These are phyloP conservation scores for Ustilago loliicola DNA, from an alignment of 1,284 basidiomycete genomes.

Conservation along the genomic window DNA sequence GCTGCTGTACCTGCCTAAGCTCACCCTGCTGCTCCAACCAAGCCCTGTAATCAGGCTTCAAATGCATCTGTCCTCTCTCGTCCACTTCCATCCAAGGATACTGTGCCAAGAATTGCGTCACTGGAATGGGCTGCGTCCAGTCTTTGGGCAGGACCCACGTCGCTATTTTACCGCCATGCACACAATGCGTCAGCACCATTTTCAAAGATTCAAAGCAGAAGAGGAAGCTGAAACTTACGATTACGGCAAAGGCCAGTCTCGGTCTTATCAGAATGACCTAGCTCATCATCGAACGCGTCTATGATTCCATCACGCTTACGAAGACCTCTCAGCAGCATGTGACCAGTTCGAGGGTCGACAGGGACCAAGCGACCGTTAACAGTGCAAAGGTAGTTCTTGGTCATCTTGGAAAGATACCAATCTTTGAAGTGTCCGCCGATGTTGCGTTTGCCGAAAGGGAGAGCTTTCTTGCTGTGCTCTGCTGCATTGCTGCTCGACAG, in stretches of 20 bases:
- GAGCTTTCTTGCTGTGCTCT: constrained; percentile 10
- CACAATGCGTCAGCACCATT: not conserved
- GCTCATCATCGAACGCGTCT: constrained; percentile 14
- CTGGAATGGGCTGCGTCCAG: constrained; percentile 50
- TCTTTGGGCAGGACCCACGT: constrained; percentile 33
- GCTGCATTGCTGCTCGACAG: not conserved
- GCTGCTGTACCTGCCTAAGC: not conserved
- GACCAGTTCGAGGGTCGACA: constrained; percentile 43
- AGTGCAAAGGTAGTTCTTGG: constrained; percentile 48
- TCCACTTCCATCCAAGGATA: constrained; percentile 43
- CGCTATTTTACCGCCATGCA: no score
- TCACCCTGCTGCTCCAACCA: constrained; percentile 35
- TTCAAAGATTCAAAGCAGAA: not conserved
- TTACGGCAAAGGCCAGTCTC: constrained; percentile 32
- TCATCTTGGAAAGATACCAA: constrained; percentile 29
- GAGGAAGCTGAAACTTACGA: constrained; percentile 42
- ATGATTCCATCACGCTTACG: constrained; percentile 21
- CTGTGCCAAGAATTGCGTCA: constrained; percentile 43
- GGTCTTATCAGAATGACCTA: constrained; percentile 17
- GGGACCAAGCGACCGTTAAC: constrained; percentile 32
- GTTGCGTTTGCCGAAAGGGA: constrained; percentile 32
- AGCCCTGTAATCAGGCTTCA: constrained; percentile 26
- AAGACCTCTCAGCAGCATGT: constrained; percentile 35
- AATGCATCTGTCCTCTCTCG: constrained; percentile 24
- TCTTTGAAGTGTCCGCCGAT: constrained; percentile 41